phyloP scores from a whole-genome alignment of 2,329 filamentous ascomycete species.

The Penicillium sp. region DNA sequence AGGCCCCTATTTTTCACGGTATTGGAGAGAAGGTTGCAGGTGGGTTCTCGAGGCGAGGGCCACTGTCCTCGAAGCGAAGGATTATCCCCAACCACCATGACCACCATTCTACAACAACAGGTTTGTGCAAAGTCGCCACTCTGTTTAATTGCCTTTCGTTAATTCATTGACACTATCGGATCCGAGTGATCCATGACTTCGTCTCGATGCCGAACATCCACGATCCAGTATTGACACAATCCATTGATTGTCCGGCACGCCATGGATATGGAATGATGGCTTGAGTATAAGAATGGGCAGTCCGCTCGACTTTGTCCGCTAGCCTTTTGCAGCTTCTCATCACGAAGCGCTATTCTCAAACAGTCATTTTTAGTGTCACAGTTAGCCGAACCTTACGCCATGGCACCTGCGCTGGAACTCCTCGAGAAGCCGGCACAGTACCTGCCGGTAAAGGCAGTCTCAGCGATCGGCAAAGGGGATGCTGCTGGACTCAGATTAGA shows the following conservation, averaged over 20 bases:
- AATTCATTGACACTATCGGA: background rate
- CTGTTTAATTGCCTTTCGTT: background rate
- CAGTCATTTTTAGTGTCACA: background rate
- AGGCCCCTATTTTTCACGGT: background rate
- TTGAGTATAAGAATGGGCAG: background rate
- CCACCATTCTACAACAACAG: background rate
- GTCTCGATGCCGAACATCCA: background rate
- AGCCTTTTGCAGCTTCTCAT: background rate
- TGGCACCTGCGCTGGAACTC: slow-evolving; percentile 19
- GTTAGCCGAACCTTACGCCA: background rate
- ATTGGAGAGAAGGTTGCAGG: background rate
- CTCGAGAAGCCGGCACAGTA: slow-evolving; percentile 6
- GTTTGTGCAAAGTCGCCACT: background rate
- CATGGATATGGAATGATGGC: background rate
- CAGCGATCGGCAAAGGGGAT: slow-evolving; percentile 1
- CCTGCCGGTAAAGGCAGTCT: slow-evolving; percentile 6
- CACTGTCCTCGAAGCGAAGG: background rate
- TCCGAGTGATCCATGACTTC: background rate
- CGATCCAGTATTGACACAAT: background rate
- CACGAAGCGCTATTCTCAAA: background rate
- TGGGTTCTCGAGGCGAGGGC: background rate
- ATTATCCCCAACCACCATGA: background rate
- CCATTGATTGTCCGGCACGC: background rate
- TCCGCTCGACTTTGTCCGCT: background rate
- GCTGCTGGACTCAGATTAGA: slow-evolving; percentile 1